Percentiles rank a stretch among this genome's conserved stretches.
phyloP scores from a whole-genome alignment of 2,329 filamentous ascomycete genomes.

The Cladobotryum protrusum region DNA sequence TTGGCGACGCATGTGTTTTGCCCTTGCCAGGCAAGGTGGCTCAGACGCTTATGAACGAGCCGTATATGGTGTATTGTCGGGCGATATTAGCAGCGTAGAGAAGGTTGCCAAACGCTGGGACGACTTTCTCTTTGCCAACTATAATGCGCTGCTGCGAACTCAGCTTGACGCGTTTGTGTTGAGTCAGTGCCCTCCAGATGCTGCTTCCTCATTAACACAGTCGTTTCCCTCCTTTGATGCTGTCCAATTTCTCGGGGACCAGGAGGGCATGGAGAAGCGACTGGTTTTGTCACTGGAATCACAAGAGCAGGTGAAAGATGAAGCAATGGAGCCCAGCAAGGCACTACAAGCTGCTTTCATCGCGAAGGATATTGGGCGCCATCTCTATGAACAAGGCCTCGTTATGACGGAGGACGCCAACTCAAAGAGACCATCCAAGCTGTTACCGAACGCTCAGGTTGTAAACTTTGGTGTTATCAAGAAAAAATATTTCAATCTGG shows the following conservation, averaged over 20 bases:
- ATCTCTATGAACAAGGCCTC: constrained; percentile 54
- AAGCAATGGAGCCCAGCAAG: constrained; percentile 62
- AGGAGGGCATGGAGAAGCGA: constrained; percentile 45
- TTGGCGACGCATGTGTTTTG: constrained; percentile 74
- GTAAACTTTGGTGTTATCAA: constrained; percentile 30
- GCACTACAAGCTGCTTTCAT: constrained; percentile 72
- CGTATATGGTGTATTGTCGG: constrained; percentile 84
- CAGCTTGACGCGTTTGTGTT: constrained; percentile 71
- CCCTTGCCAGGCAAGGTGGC: constrained; percentile 61
- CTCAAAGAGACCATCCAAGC: constrained; percentile 19
- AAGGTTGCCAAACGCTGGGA: constrained; percentile 75
- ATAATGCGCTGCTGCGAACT: constrained; percentile 75
- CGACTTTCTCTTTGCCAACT: constrained; percentile 79
- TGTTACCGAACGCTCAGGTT: constrained; percentile 19
- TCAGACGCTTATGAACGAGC: constrained; percentile 76
- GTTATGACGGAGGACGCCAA: constrained; percentile 23
- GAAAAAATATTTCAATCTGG: constrained; percentile 46
- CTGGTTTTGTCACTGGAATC: constrained; percentile 57
- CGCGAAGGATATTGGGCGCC: constrained; percentile 51
- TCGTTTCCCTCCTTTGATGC: constrained; percentile 60
- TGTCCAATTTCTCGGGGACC: constrained; percentile 54
- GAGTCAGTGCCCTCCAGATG: constrained; percentile 45
- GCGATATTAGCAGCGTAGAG: constrained; percentile 72
- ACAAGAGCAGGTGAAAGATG: constrained; percentile 47
- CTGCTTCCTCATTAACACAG: constrained; percentile 48